Evolutionary conservation across 2,329 filamentous ascomycete species (phyloP).

Genomic region (Penicillium brasilianum): DNA sequence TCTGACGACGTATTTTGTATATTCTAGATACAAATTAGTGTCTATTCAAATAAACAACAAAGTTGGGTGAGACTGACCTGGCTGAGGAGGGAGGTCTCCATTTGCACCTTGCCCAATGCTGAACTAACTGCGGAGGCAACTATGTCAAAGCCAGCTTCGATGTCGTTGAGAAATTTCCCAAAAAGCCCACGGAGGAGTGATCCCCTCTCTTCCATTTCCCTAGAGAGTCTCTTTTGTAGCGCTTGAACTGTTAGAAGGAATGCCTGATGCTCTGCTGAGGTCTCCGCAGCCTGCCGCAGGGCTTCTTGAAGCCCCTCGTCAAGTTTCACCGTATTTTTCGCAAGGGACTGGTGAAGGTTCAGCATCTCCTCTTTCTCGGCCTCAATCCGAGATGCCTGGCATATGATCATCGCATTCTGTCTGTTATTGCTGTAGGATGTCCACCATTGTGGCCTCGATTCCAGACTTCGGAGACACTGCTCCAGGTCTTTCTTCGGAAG

Average conservation of each 20-base stretch:
- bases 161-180: constrained; percentile 35
- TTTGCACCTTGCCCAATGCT: constrained; percentile 27
- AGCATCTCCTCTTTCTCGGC: constrained; percentile 59
- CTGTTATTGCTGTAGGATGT: constrained; percentile 67
- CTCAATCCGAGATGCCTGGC: constrained; percentile 63
- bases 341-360: constrained; percentile 45
- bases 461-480: constrained; percentile 60
- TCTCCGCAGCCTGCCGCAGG: constrained; percentile 37
- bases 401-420: constrained; percentile 66
- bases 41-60: not conserved
- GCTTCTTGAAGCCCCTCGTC: constrained; percentile 42
- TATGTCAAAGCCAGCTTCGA: constrained; percentile 32
- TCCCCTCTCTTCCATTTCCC: constrained; percentile 41
- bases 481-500: constrained; percentile 43
- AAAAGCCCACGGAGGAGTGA: constrained; percentile 28
- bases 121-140: constrained; percentile 29
- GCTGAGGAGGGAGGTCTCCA: constrained; percentile 24
- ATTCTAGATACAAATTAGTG: constrained; percentile 34
- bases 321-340: constrained; percentile 44
- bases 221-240: constrained; percentile 37
- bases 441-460: constrained; percentile 63
- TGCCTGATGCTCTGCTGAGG: constrained; percentile 36
- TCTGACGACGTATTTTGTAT: constrained; percentile 36
- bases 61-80: constrained; percentile 24
- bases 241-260: constrained; percentile 41